A percentile compares a stretch with the other conserved stretches of the same genome.
phyloP scores from a whole-genome alignment of 345 rosid genomes.

The Populus nigra region DNA sequence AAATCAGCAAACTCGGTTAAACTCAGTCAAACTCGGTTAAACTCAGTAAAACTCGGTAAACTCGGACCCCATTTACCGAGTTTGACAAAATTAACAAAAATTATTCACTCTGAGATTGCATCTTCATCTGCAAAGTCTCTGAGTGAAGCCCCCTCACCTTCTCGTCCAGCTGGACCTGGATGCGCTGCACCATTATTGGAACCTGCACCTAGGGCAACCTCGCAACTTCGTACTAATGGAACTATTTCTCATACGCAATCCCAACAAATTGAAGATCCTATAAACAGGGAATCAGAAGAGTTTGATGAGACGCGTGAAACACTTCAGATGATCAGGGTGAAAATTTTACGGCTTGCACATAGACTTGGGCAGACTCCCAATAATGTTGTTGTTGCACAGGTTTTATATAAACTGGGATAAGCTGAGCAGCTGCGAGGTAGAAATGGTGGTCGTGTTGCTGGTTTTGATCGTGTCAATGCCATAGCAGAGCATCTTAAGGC shows the following conservation, averaged over 20 bases:
- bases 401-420: slow-evolving; percentile 84
- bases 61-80: too few relatives aligned
- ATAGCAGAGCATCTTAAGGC: slow-evolving; percentile 97
- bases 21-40: too few relatives aligned
- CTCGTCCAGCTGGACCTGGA: slow-evolving; percentile 91
- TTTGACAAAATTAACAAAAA: too few relatives aligned
- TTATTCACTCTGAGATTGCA: slow-evolving; percentile 2
- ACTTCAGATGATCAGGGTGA: slow-evolving; percentile 95
- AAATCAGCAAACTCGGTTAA: too few relatives aligned
- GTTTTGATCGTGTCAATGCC: slow-evolving; percentile 97
- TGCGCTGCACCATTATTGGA: slow-evolving; percentile 74
- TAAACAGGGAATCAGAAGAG: slow-evolving; percentile 68
- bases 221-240: slow-evolving; percentile 70
- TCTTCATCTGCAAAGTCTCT: slow-evolving; percentile 42
- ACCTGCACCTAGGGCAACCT: slow-evolving; percentile 66
- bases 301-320: slow-evolving; percentile 90
- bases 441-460: slow-evolving; percentile 99
- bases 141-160: slow-evolving; percentile 30
- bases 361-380: slow-evolving; percentile 98
- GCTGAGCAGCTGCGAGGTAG: slow-evolving; percentile 96
- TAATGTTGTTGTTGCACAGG: slow-evolving; percentile 89
- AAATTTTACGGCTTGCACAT: slow-evolving; percentile 88
- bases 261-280: slow-evolving; percentile 72
- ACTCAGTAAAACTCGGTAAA: too few relatives aligned
- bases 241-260: slow-evolving; percentile 47